Evolutionary conservation across 768 basidiomycete genomes (phyloP).

Genomic region (Leucogyrophana mollusca): DNA sequence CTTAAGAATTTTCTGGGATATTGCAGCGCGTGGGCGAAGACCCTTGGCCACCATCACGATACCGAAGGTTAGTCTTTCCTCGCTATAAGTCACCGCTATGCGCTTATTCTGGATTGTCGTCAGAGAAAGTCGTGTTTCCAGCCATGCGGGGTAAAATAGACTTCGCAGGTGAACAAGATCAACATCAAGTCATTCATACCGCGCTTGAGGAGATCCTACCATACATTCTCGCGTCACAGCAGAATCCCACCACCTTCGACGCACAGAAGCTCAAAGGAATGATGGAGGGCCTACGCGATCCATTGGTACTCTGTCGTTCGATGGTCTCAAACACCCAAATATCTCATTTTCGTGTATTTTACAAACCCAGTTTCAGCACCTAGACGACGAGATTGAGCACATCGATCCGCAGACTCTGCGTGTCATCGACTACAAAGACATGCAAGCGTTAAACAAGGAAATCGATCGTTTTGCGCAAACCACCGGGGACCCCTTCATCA

Average conservation of each 20-base stretch:
- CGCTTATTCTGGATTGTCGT: constrained; percentile 35
- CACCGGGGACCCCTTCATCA: constrained; percentile 32
- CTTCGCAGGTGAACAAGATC: constrained; percentile 33
- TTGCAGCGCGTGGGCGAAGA: too few relatives aligned
- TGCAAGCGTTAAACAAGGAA: constrained; percentile 26
- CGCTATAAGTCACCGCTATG: constrained; percentile 39
- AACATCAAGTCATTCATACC: constrained; percentile 34
- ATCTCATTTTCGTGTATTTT: background rate
- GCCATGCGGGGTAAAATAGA: constrained; percentile 36
- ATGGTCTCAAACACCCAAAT: too few relatives aligned
- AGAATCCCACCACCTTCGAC: constrained; percentile 30
- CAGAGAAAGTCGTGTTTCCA: constrained; percentile 35
- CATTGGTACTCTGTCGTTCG: constrained; percentile 31
- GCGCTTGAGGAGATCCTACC: constrained; percentile 25
- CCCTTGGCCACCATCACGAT: too few relatives aligned
- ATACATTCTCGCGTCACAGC: constrained; percentile 21
- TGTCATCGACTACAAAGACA: constrained; percentile 19
- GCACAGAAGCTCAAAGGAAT: constrained; percentile 19
- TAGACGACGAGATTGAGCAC: constrained; percentile 37
- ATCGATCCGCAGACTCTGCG: constrained; percentile 30
- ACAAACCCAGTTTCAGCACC: constrained; percentile 28
- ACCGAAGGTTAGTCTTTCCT: constrained; percentile 39
- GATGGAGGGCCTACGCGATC: constrained; percentile 26
- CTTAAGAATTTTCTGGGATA: too few relatives aligned
- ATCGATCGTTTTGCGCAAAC: constrained; percentile 28